These are phyloP conservation scores for Dimocarpus longan DNA, from an alignment of 345 rosid genomes.

Conservation along the genomic window DNA sequence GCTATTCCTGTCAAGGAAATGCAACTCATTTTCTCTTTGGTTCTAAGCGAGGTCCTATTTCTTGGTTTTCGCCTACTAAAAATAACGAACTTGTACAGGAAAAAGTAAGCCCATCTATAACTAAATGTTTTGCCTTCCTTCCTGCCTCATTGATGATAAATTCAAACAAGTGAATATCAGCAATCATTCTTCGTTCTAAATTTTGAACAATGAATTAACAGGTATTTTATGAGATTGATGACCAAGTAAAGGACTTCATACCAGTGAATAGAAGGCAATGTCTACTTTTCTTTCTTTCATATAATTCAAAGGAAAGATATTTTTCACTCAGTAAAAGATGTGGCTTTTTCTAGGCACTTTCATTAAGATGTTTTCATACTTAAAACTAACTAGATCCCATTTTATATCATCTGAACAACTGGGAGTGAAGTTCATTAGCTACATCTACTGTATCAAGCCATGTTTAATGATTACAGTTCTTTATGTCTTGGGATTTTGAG, in stretches of 20 bases:
- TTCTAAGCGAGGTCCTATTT: not conserved
- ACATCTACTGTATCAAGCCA: not conserved
- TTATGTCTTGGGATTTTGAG: not conserved
- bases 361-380: not conserved
- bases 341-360: not conserved
- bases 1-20: not conserved
- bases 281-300: no score
- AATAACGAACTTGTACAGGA: not conserved
- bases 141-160: not conserved
- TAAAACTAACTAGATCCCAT: not conserved
- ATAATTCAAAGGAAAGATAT: not conserved
- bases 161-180: not conserved
- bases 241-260: no score
- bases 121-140: not conserved
- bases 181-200: not conserved
- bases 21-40: not conserved
- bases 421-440: not conserved
- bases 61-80: no score
- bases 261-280: no score
- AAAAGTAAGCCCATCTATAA: not conserved
- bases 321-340: not conserved
- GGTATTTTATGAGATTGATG: no score
- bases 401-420: not conserved
- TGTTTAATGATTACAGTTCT: not conserved
- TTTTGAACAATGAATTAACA: not conserved